These are phyloP conservation scores for Salvia miltiorrhiza DNA, from an alignment of 257 asterid species.

Conservation along the genomic window DNA sequence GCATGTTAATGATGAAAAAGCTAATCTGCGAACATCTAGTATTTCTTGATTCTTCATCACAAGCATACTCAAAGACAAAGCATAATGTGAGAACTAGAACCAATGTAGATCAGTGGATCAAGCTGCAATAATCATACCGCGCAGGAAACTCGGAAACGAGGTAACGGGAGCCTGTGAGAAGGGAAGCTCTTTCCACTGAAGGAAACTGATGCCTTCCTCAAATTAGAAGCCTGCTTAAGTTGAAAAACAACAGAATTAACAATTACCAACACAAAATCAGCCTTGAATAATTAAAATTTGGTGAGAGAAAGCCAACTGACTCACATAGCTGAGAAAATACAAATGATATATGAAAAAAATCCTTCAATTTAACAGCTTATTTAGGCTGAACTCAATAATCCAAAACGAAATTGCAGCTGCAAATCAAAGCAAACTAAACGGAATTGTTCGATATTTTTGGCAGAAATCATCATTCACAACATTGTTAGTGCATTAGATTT, in stretches of 20 bases:
- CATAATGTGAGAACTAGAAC: background rate
- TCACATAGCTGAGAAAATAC: background rate
- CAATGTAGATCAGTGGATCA: background rate
- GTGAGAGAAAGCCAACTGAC: background rate
- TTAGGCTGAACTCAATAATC: background rate
- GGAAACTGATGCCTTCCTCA: constrained; percentile 38
- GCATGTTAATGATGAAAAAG: background rate
- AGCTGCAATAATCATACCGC: constrained; percentile 36
- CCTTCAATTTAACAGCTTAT: background rate
- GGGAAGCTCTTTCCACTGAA: constrained; percentile 43
- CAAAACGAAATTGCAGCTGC: background rate
- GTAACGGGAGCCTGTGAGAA: constrained; percentile 41
- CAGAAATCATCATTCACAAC: background rate
- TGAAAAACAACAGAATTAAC: background rate
- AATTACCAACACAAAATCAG: background rate
- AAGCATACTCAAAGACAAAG: background rate
- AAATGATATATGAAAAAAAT: too few species aligned
- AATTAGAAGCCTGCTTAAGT: constrained; percentile 33
- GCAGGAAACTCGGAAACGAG: constrained; percentile 58
- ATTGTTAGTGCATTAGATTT: background rate
- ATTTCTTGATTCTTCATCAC: background rate
- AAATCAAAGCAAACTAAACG: background rate
- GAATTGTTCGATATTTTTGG: background rate
- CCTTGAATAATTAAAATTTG: background rate
- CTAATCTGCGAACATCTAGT: background rate